Base-by-base conservation (phyloP, 179 eudicot genomes). In the Silene noctiflora region DNA sequence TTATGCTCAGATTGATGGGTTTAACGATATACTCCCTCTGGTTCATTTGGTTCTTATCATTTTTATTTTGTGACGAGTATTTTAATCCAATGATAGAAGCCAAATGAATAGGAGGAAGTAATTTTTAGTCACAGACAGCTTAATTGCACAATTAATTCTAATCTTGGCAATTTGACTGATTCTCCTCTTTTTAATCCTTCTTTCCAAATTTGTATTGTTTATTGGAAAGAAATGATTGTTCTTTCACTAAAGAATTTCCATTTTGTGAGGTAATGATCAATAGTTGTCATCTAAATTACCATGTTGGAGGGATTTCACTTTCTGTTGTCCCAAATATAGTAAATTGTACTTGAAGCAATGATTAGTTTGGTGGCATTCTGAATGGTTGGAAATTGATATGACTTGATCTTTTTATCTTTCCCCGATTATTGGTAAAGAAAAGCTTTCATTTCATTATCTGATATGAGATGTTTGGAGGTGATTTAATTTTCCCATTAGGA, bases 401-500 rank as follows among this genome's bases (percentile, higher is more conserved):
- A 51, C 56, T 29, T 79, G n/a, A 62, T 58, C 35, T 16, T 74
- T 69, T 61, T 10, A 22, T 48, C 6, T 24, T 46, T 19, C 0
- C 16, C 8, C 70, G 67, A 44, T 61, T 46, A 58, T 22, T 22
- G 56, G 56, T 48, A 48, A 48, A 48, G 56, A 48, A 48, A 48
- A 3, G 56, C 56, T 11, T 48, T 48, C 56, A 12, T 48, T 48
- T 48, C 56, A 12, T 48, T 48, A 48, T 48, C 56, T 10, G 56
- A 13, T 48, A 14, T 48, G 17, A 48, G 17, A 14, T 48, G 56
- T 48, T 48, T 48, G 17, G 56, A 48, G 56, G 56, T 13, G 17
- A 48, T 48, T 48, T 11, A 48, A 48, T 48, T 48, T 14, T 48
- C 56, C 14, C 14, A 48, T 48, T 89, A 75, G 85, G 86, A 46